These are phyloP conservation scores for Eimeria falciformis DNA, from an alignment of 169 alveolate species.

Conservation along the genomic window DNA sequence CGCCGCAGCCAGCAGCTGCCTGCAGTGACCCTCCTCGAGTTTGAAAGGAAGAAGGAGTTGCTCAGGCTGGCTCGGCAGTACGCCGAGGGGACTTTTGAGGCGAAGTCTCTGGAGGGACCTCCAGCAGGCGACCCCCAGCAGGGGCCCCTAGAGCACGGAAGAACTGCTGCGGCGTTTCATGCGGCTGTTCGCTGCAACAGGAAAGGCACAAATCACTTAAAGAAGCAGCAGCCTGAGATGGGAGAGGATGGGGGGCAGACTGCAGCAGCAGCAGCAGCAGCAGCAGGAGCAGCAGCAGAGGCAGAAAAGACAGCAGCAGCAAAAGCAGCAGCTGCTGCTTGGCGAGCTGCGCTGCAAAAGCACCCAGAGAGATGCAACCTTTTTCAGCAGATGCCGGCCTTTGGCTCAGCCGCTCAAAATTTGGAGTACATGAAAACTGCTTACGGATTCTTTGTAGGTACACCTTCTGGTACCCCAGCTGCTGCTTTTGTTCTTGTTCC, in stretches of 20 bases:
- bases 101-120: background rate
- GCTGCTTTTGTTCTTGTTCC: background rate
- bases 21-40: background rate
- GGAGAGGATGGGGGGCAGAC: background rate
- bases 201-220: constrained; percentile 47
- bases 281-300: background rate
- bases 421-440: constrained; percentile 21
- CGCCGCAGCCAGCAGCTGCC: constrained; percentile 67
- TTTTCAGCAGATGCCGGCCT: constrained; percentile 65
- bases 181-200: constrained; percentile 63
- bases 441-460: constrained; percentile 55
- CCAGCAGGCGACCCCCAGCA: background rate
- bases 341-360: constrained; percentile 65
- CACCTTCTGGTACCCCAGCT: background rate
- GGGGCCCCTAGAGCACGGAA: background rate
- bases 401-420: constrained; percentile 49
- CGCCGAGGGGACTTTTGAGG: constrained; percentile 20
- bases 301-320: constrained; percentile 21
- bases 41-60: constrained; percentile 45
- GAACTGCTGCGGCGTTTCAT: constrained; percentile 57
- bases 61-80: constrained; percentile 70
- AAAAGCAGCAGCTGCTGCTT: constrained; percentile 65
- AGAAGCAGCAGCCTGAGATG: constrained; percentile 18
- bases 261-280: no score
- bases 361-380: constrained; percentile 66